Evolutionary conservation across 768 basidiomycete genomes (phyloP), one percentile per base, ranked within the genome.

Genomic region (Kondoa malvinella): DNA sequence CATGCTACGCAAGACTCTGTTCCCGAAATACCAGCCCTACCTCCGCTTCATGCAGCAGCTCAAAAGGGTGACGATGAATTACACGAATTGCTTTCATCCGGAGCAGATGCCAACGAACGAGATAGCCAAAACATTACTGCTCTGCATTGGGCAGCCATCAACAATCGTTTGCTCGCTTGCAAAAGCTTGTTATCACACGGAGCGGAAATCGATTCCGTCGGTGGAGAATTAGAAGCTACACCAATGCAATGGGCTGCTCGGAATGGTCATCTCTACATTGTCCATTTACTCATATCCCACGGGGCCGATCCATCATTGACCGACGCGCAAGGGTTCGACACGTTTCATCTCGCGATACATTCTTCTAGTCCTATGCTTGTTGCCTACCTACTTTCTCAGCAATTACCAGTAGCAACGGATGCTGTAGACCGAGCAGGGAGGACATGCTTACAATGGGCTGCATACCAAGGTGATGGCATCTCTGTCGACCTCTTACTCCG

Each of bases 191-290:
- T 99, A 34, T 89, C 92, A 71, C 85, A 89, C 73, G 94, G 92
- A 26, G 94, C 94, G 0, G 89, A 94, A 66, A 88, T 97, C 25
- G 95, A 99, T 71, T 89, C 90, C 1, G 79, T 87, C 8, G 95
- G 95, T 25, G 95, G 95, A 2, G 94, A 97, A 77, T 83, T 99
- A 31, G 81, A 87, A 31, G 94, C 92, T 1, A 94, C 92, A 0
- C 92, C 95, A 0, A 82, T 97, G 80, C 92, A 96, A 77, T 99
- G 95, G 95, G 95, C 95, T 0, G 91, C 94, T 1, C 84, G 92
- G 66, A 95, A 92, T 75, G 95, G 95, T 26, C 92, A 95, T 78
- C 84, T 97, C 75, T 94, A 95, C 75, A 82, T 97, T 70, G 87
- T 97, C 56, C 92, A 97, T 70, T 82, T 99, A 27, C 84, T 99